phyloP scores from a whole-genome alignment of 2,329 filamentous ascomycete species.

The Colletotrichum spinosum region DNA sequence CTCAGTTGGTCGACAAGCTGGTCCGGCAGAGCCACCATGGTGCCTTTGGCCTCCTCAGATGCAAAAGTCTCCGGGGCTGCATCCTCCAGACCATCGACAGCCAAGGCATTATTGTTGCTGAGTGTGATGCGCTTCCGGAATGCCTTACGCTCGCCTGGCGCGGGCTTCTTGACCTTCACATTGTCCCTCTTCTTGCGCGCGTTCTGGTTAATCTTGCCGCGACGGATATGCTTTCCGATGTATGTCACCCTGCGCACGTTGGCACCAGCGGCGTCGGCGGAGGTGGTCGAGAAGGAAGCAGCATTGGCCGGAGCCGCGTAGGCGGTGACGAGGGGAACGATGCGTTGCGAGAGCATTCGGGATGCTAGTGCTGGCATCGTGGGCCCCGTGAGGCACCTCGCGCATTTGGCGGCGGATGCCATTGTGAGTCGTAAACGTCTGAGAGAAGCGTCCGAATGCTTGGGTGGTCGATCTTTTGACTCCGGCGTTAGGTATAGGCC shows the following conservation, averaged over 20 bases:
- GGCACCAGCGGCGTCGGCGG: conserved; percentile 40
- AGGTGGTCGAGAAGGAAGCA: conserved; percentile 56
- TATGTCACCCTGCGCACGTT: conserved; percentile 35
- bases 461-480: neutral
- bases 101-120: conserved; percentile 92
- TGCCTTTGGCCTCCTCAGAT: conserved; percentile 67
- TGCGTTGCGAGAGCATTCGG: conserved; percentile 46
- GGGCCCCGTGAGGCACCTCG: conserved; percentile 56
- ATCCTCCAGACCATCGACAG: conserved; percentile 75
- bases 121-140: conserved; percentile 90
- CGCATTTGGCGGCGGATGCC: conserved; percentile 53
- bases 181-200: conserved; percentile 61
- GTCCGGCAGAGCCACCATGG: conserved; percentile 77
- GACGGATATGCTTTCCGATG: conserved; percentile 38
- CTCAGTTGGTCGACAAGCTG: conserved; percentile 82
- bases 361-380: conserved; percentile 39
- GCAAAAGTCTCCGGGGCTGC: conserved; percentile 67
- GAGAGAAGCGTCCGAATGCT: conserved; percentile 29
- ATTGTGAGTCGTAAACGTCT: conserved; percentile 41
- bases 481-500: conserved; percentile 11
- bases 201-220: conserved; percentile 39
- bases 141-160: conserved; percentile 85
- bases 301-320: conserved; percentile 45
- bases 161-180: conserved; percentile 66
- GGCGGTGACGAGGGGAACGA: conserved; percentile 46